phyloP scores from a whole-genome alignment of 2,329 filamentous ascomycete genomes.

The Fusarium citri region DNA sequence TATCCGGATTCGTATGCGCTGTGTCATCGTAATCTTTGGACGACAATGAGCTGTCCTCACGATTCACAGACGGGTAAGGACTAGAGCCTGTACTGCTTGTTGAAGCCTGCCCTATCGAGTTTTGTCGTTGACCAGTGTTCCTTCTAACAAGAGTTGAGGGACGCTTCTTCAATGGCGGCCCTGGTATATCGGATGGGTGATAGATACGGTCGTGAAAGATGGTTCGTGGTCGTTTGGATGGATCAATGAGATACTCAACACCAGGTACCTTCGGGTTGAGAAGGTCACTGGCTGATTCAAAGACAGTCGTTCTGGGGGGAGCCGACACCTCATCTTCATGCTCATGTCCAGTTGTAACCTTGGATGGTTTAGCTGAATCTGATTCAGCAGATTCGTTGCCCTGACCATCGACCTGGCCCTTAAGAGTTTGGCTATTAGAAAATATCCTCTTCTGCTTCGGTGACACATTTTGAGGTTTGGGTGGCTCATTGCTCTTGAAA shows the following conservation, averaged over 20 bases:
- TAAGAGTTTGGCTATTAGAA: conserved; percentile 79
- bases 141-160: conserved; percentile 52
- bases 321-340: conserved; percentile 66
- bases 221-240: conserved; percentile 81
- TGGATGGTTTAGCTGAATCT: conserved; percentile 41
- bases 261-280: conserved; percentile 90
- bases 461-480: conserved; percentile 62
- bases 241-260: conserved; percentile 84
- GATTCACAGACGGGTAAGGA: conserved; percentile 51
- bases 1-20: conserved; percentile 59
- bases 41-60: conserved; percentile 59
- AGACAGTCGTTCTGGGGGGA: conserved; percentile 91
- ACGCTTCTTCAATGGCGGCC: conserved; percentile 74
- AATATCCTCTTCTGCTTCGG: conserved; percentile 78
- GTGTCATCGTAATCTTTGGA: conserved; percentile 66
- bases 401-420: conserved; percentile 17
- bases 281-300: conserved; percentile 93
- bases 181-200: conserved; percentile 91
- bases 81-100: conserved; percentile 50
- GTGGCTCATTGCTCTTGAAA: conserved; percentile 70
- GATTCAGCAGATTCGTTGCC: conserved; percentile 11
- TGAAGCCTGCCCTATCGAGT: conserved; percentile 41
- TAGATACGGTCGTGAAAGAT: conserved; percentile 99
- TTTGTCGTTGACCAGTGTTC: conserved; percentile 46
- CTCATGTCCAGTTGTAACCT: conserved; percentile 64